Evolutionary conservation across 108 stramenopile genomes (phyloP), one percentile per base, ranked within the genome.

Genomic region (Conticribra guillardii): DNA sequence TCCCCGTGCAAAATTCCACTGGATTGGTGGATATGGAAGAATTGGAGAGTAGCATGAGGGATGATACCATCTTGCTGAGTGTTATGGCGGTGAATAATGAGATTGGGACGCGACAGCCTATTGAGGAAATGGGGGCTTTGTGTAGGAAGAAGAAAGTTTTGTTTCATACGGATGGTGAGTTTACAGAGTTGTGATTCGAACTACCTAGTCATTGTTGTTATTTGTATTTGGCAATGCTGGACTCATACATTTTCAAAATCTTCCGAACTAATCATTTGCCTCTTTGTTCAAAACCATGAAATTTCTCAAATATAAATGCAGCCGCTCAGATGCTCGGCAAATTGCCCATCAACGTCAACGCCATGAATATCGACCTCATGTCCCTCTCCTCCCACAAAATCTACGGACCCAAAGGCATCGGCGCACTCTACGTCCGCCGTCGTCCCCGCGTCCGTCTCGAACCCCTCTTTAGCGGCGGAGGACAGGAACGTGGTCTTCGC

Each of bases 41-140:
- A 72, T 85, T 99, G 28, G 75, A 87, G 69, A 84, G 67, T 18
- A 92, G 93, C 48, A 89, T 99, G 76, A 89, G 97, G 22, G 92
- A 85, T 15, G 97, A 99, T 57, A 99, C 99, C 26, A 74, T 86
- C n/a, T 65, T 97, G 55, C 89, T 97, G 31, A 90, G 89, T 58
- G 88, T 99, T 62, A 99, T 99, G 99, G 98, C 97, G 11, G 98
- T 99, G 51, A 99, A 99, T 88, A 99, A 99, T 82, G 99, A 99
- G 84, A 99, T 99, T 75, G 99, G 99, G 14, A 97, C 97, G 27
- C 64, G 97, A 22, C 99, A 99, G 74, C 96, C 98, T 0, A 67
- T 99, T 23, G 73, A 94, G 82, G 97, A 97, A 66, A 98, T 99
- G 69, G 98, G 97, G 14, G 84, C 84, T 64, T 67, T 99, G 27